A percentile compares a stretch with the other conserved stretches of the same genome.
Conservation (phyloP, 352 stramenopile genomes). For the Pythium brachiatum region DNA sequence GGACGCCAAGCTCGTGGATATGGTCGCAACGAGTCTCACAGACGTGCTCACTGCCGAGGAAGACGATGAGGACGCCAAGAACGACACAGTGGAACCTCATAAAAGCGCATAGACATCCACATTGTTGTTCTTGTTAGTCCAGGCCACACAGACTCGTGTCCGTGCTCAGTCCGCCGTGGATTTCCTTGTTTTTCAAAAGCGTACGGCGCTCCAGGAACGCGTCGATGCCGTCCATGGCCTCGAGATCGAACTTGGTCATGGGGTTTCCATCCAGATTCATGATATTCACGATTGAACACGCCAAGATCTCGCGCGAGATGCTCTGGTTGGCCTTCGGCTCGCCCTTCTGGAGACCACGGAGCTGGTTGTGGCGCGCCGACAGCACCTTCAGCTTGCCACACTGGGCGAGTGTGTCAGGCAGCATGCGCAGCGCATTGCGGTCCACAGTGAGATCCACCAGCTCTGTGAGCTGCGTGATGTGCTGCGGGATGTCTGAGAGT, state of each 20-base stretch:
- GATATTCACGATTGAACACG: conserved; percentile 63
- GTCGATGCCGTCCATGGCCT: conserved; percentile 76
- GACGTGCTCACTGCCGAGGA: conserved; percentile 31
- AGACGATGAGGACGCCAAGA: conserved; percentile 5
- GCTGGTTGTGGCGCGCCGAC: conserved; percentile 54
- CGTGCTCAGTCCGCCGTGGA: conserved; percentile 71
- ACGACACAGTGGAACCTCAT: not conserved
- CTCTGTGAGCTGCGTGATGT: conserved; percentile 43
- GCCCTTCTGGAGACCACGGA: conserved; percentile 28
- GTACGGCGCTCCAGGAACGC: conserved; percentile 73
- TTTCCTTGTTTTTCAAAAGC: conserved; percentile 85
- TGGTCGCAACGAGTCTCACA: conserved; percentile 35
- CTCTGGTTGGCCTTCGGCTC: conserved; percentile 29
- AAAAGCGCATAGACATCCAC: not conserved
- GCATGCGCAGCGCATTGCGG: conserved; percentile 42
- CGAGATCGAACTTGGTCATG: conserved; percentile 74
- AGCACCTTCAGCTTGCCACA: conserved; percentile 76
- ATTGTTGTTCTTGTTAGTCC: conserved; percentile 31
- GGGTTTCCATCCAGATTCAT: conserved; percentile 83
- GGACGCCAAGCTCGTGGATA: conserved; percentile 35
- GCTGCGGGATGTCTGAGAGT: conserved; percentile 39
- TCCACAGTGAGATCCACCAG: conserved; percentile 73
- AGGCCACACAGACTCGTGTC: conserved; percentile 83
- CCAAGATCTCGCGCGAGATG: conserved; percentile 59
- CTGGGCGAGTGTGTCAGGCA: conserved; percentile 46